These are phyloP conservation scores for Teratosphaeria pseudoeucalypti DNA, from an alignment of 2,329 filamentous ascomycete species.

Conservation along the genomic window DNA sequence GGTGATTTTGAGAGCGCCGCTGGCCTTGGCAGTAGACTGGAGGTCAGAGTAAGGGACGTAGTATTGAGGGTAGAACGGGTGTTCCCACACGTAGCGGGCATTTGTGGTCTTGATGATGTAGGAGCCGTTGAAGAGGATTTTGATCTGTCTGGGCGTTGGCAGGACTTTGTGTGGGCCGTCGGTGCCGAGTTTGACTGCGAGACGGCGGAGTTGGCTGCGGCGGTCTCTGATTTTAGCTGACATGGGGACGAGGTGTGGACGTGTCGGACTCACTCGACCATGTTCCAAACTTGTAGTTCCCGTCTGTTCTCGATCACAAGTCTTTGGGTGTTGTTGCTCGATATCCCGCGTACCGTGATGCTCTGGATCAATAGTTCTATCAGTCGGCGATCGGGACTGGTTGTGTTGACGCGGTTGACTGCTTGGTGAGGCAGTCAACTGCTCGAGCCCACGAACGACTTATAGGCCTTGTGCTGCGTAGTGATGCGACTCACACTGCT, in stretches of 20 bases:
- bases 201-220: slow-evolving; percentile 22
- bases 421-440: too few relatives aligned
- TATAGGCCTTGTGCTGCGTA: too few relatives aligned
- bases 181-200: slow-evolving; percentile 31
- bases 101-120: slow-evolving; percentile 27
- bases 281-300: not conserved
- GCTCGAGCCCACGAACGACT: too few relatives aligned
- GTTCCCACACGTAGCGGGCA: slow-evolving; percentile 30
- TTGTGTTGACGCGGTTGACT: too few relatives aligned
- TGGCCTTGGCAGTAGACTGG: slow-evolving; percentile 1
- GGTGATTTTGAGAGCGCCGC: slow-evolving; percentile 7
- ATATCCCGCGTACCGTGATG: too few relatives aligned
- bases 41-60: slow-evolving; percentile 20
- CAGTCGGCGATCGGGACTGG: too few relatives aligned
- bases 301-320: too few relatives aligned
- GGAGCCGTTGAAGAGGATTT: slow-evolving; percentile 22
- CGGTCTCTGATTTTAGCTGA: not conserved
- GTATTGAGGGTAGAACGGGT: slow-evolving; percentile 34
- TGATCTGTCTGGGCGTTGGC: slow-evolving; percentile 22
- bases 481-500: too few relatives aligned
- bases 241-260: not conserved
- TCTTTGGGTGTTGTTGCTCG: too few relatives aligned
- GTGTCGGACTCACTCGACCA: not conserved
- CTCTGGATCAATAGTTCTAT: too few relatives aligned
- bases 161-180: slow-evolving; percentile 29